phyloP scores from a whole-genome alignment of 2,329 filamentous ascomycete genomes.

The Ophiostoma populinum region DNA sequence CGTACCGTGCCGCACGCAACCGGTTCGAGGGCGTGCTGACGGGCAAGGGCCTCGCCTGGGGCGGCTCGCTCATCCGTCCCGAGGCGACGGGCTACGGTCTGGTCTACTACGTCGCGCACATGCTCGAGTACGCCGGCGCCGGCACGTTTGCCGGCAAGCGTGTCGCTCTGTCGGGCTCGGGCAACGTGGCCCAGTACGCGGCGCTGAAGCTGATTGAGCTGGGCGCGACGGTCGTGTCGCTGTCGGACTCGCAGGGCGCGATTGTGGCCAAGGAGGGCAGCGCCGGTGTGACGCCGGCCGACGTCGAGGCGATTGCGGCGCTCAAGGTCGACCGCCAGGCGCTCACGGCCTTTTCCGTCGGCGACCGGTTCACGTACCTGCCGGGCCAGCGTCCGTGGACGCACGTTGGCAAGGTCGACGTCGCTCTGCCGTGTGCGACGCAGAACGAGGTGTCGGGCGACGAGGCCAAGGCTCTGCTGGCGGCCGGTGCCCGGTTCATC shows the following conservation, averaged over 20 bases:
- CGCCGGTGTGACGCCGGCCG: conserved; percentile 54
- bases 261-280: conserved; percentile 52
- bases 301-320: conserved; percentile 60
- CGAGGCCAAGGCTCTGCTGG: conserved; percentile 70
- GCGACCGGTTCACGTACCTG: conserved; percentile 65
- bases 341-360: conserved; percentile 51
- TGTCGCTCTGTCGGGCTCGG: conserved; percentile 89
- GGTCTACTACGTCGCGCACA: conserved; percentile 91
- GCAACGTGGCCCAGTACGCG: conserved; percentile 95
- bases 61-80: conserved; percentile 82
- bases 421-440: conserved; percentile 83
- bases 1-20: conserved; percentile 78
- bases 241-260: conserved; percentile 81
- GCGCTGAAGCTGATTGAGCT: conserved; percentile 94
- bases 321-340: conserved; percentile 80
- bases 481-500: conserved; percentile 63
- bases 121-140: conserved; percentile 80
- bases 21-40: conserved; percentile 92
- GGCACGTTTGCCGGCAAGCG: conserved; percentile 81
- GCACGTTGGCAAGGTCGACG: conserved; percentile 75
- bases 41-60: conserved; percentile 86
- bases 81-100: conserved; percentile 93
- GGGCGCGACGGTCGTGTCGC: conserved; percentile 76
- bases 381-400: conserved; percentile 79
- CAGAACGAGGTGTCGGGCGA: conserved; percentile 94